These are phyloP conservation scores for Colletotrichum noveboracense DNA, from an alignment of 2,329 filamentous ascomycete species.

Conservation along the genomic window DNA sequence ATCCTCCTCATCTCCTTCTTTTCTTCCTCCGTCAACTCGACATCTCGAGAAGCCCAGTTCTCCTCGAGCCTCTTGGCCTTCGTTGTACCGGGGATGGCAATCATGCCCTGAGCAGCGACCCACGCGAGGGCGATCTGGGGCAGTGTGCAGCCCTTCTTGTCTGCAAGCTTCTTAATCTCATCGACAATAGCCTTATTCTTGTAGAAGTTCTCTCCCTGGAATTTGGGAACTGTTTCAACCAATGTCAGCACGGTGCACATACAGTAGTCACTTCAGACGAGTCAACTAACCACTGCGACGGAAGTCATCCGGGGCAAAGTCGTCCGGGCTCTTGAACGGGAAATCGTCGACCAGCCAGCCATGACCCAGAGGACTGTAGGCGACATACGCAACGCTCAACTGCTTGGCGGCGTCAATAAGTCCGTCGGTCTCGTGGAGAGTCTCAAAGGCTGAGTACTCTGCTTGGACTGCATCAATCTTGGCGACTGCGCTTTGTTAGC, in stretches of 20 bases:
- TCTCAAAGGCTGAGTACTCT: conserved; percentile 43
- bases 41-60: conserved; percentile 41
- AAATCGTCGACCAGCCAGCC: conserved; percentile 53
- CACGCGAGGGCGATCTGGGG: conserved; percentile 43
- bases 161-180: conserved; percentile 44
- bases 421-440: conserved; percentile 28
- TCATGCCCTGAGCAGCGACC: conserved; percentile 44
- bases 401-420: conserved; percentile 46
- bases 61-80: conserved; percentile 42
- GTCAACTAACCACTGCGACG: conserved; percentile 37
- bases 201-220: conserved; percentile 50
- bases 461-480: conserved; percentile 52
- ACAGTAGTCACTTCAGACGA: not conserved
- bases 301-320: conserved; percentile 48
- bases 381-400: conserved; percentile 46
- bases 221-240: conserved; percentile 29
- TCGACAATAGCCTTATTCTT: conserved; percentile 46
- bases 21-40: conserved; percentile 42
- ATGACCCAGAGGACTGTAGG: conserved; percentile 51
- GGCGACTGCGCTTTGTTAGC: conserved; percentile 37
- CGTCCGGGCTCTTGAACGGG: conserved; percentile 44
- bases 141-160: conserved; percentile 34
- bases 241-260: conserved; percentile 25
- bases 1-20: conserved; percentile 41
- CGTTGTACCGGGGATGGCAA: conserved; percentile 52